Conservation (phyloP, 352 stramenopile species). For the Thraustochytrium sp. region DNA sequence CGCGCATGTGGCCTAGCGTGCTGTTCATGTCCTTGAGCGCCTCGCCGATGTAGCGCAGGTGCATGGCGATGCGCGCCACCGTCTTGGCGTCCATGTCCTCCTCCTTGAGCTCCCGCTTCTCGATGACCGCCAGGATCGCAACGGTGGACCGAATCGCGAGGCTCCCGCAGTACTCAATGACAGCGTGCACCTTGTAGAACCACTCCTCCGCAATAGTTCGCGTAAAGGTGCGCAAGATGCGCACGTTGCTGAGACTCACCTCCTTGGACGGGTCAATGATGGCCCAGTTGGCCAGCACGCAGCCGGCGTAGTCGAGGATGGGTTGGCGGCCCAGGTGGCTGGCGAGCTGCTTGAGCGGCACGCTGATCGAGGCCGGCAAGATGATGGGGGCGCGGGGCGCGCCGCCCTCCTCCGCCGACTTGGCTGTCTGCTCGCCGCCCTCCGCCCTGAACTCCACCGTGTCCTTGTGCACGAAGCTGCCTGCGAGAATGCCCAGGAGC, state of each 20-base stretch:
- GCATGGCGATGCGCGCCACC: not conserved
- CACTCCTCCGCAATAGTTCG: slow-evolving; percentile 41
- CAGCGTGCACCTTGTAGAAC: slow-evolving; percentile 47
- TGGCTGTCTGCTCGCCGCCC: not conserved
- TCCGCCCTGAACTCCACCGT: not conserved
- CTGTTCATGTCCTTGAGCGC: slow-evolving; percentile 27
- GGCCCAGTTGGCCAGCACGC: slow-evolving; percentile 44
- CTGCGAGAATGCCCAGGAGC: slow-evolving; percentile 21
- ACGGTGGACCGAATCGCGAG: slow-evolving; percentile 1
- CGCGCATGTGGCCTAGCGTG: slow-evolving; percentile 15
- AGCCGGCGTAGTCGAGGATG: slow-evolving; percentile 44
- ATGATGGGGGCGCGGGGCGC: not conserved
- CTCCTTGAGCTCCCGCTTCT: not conserved
- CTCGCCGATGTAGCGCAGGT: not conserved
- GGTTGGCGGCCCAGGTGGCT: slow-evolving; percentile 14
- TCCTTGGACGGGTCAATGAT: not conserved
- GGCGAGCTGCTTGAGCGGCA: slow-evolving; percentile 31
- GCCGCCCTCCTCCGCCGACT: not conserved
- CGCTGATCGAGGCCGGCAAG: not conserved
- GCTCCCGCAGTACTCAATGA: slow-evolving; percentile 38
- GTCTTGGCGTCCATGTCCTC: not conserved
- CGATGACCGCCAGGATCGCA: not conserved
- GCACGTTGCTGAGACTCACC: slow-evolving; percentile 19
- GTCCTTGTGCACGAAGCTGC: not conserved
- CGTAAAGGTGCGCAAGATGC: slow-evolving; percentile 45